Conservation (phyloP, 148 eudicot species). For the Fagopyrum esculentum region DNA sequence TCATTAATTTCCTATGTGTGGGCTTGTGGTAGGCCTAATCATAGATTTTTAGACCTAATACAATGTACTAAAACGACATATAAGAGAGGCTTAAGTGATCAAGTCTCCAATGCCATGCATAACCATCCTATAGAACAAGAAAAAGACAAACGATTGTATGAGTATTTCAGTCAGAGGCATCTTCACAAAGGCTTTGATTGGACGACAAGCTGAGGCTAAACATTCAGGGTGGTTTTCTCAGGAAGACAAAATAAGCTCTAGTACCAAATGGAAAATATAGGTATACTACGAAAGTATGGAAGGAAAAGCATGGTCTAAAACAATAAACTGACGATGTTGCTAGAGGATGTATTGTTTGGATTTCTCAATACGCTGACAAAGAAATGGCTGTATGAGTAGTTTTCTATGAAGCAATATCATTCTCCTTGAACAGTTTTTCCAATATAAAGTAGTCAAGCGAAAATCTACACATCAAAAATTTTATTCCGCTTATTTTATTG, state of each 20-base stretch:
- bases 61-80: not conserved
- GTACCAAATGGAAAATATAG: not conserved
- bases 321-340: too few species aligned
- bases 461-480: not conserved
- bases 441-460: not conserved
- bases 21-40: not conserved
- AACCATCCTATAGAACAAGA: not conserved
- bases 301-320: too few species aligned
- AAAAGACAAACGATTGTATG: not conserved
- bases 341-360: too few species aligned
- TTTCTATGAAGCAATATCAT: too few species aligned
- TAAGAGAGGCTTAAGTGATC: not conserved
- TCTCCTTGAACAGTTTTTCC: not conserved
- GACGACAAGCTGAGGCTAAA: not conserved
- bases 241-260: not conserved
- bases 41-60: not conserved
- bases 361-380: not conserved
- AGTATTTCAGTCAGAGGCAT: too few species aligned
- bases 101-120: not conserved
- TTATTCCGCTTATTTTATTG: not conserved
- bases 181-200: not conserved
- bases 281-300: not conserved
- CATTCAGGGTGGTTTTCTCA: not conserved
- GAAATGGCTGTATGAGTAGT: not conserved
- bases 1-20: not conserved